Base-by-base conservation (phyloP, 331 rosid species). In the Quercus lobata region DNA sequence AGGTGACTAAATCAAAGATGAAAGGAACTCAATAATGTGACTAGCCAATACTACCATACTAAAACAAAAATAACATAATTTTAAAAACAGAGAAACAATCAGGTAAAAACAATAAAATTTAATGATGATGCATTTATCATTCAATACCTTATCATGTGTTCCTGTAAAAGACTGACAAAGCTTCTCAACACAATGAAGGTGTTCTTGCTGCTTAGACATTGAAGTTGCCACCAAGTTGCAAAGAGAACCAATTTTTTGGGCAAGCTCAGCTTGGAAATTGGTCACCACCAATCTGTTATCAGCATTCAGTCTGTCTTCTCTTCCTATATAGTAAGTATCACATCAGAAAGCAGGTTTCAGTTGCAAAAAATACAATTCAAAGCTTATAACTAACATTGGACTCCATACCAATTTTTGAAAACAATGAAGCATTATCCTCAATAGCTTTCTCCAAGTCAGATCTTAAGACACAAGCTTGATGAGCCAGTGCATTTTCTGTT, bases 381-480 rank as follows among this genome's bases (percentile, higher is more conserved):
- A 79, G 69, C n/a, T 9, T 22, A 46, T 32, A 57, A 53, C 32
- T 53, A 30, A 75, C 69, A 19, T 27, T 24, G 32, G n/a, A 52
- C 71, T 30, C 19, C 86, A 56, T 66, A 94, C 98, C 93, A 72
- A 94, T 89, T 89, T 94, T 94, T 65, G 7, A 74, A 76, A 84
- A 83, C 80, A 94, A 81, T 5, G 89, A 87, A 63, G 87, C 87
- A 82, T 94, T 94, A 80, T 92, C 97, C 35, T 83, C 71, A 61
- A 82, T 89, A 74, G 94, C 97, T 72, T 92, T 92, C 89, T 91
- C 97, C 90, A 92, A 83, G 81, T 94, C 97, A 32, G 93, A 89
- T 35, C 83, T 88, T 66, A 94, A 82, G 57, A 84, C 79, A 56
- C 93, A 91, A 55, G 98, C 97, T 83, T 94, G 95, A 68, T 88